Conservation (phyloP, 2,329 filamentous ascomycete genomes). For the Colletotrichum tabaci region DNA sequence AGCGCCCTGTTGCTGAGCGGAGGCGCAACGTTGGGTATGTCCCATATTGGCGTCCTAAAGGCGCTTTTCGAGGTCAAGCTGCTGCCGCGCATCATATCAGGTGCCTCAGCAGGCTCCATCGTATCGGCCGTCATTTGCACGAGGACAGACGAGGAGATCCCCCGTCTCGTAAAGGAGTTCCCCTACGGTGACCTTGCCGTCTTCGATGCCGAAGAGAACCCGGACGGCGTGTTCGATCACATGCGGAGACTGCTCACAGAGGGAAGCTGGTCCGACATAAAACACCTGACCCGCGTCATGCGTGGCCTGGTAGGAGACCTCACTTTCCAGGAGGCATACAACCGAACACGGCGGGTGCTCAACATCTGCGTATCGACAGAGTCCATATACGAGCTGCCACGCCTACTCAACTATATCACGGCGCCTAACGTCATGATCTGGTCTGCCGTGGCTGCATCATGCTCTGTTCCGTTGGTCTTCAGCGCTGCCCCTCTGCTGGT, state of each 20-base stretch:
- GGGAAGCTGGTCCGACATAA: constrained; percentile 88
- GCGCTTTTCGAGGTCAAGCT: constrained; percentile 81
- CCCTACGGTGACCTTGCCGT: constrained; percentile 86
- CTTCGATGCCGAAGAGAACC: constrained; percentile 75
- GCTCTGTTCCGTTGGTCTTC: constrained; percentile 91
- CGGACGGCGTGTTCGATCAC: constrained; percentile 77
- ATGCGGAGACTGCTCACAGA: constrained; percentile 83
- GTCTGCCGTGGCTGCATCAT: constrained; percentile 97
- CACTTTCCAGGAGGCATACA: constrained; percentile 96
- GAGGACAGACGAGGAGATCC: constrained; percentile 83
- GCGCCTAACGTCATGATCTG: constrained; percentile 96
- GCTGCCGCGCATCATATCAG: constrained; percentile 88
- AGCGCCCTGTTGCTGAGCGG: constrained; percentile 88
- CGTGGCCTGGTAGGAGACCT: constrained; percentile 85
- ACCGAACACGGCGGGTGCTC: constrained; percentile 90
- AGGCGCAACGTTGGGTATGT: constrained; percentile 92
- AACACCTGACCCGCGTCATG: constrained; percentile 87
- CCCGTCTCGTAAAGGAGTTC: constrained; percentile 77
- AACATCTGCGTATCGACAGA: constrained; percentile 95
- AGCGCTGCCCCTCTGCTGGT: constrained; percentile 83
- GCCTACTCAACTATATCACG: constrained; percentile 92
- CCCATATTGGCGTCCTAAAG: constrained; percentile 90
- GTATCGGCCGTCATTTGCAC: constrained; percentile 86
- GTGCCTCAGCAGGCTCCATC: constrained; percentile 89
- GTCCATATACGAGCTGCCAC: constrained; percentile 87